Conservation (phyloP, 495 filamentous ascomycete species). For the Penicillium parvum region DNA sequence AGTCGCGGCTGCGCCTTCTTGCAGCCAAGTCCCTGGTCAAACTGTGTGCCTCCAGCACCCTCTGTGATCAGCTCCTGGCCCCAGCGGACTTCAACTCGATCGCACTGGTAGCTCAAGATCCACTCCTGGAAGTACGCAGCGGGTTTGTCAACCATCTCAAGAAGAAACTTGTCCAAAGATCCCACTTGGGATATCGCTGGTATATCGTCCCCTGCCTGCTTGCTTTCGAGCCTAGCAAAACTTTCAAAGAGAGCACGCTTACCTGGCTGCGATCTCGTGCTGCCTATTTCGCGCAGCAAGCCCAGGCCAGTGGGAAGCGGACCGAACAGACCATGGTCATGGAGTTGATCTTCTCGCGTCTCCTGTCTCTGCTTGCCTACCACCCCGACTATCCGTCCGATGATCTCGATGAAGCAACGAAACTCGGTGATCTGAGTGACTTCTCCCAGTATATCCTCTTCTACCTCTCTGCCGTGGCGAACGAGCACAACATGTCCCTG, state of each 20-base stretch:
- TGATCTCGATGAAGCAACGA: constrained; percentile 44
- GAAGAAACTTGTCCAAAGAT: constrained; percentile 63
- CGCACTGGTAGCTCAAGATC: constrained; percentile 74
- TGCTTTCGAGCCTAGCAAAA: constrained; percentile 75
- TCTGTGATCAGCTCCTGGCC: constrained; percentile 72
- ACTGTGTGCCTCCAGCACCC: constrained; percentile 61
- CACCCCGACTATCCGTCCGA: constrained; percentile 78
- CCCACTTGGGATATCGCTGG: constrained; percentile 56
- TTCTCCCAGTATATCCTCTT: constrained; percentile 84
- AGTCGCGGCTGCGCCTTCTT: constrained; percentile 69
- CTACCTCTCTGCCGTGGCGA: constrained; percentile 79
- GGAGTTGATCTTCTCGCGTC: constrained; percentile 78
- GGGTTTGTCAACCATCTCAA: constrained; percentile 79
- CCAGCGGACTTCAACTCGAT: constrained; percentile 74
- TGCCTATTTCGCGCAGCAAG: constrained; percentile 38
- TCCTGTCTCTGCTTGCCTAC: constrained; percentile 85
- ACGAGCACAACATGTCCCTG: constrained; percentile 76
- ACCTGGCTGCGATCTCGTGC: constrained; percentile 88
- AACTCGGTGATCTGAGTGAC: constrained; percentile 67
- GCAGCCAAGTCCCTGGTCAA: constrained; percentile 83
- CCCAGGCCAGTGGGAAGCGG: constrained; percentile 35
- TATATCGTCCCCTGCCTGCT: constrained; percentile 84
- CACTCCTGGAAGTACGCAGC: constrained; percentile 63
- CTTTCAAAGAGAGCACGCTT: constrained; percentile 65
- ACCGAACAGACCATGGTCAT: constrained; percentile 57